A percentile compares a stretch with the other conserved stretches of the same genome.
phyloP scores from a whole-genome alignment of 2,329 filamentous ascomycete species.

The Ilyonectria destructans region DNA sequence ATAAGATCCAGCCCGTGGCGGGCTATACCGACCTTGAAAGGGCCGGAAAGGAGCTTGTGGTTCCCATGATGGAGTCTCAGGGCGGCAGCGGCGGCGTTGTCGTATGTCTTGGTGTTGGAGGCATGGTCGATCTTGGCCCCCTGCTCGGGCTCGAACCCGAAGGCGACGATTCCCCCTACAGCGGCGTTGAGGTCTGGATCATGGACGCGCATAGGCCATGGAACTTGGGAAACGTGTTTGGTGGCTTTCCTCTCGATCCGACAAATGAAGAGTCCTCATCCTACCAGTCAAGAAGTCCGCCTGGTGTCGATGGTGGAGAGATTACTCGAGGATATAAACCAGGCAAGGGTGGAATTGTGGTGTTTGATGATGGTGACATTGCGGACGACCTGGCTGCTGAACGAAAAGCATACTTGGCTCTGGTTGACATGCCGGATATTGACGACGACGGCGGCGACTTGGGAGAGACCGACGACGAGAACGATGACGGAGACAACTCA shows the following conservation, averaged over 20 bases:
- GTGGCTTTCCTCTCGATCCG: constrained; percentile 75
- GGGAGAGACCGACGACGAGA: constrained; percentile 72
- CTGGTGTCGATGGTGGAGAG: constrained; percentile 81
- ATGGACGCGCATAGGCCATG: constrained; percentile 93
- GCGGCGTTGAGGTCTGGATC: constrained; percentile 95
- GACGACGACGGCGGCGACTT: constrained; percentile 80
- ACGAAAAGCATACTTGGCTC: constrained; percentile 85
- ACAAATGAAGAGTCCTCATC: constrained; percentile 63
- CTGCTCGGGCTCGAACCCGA: constrained; percentile 80
- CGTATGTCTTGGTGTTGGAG: constrained; percentile 92
- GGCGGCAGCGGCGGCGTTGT: constrained; percentile 92
- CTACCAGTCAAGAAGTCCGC: constrained; percentile 68
- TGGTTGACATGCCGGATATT: constrained; percentile 92
- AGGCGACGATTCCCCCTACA: constrained; percentile 77
- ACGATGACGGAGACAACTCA: constrained; percentile 65
- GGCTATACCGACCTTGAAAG: constrained; percentile 92
- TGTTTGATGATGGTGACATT: constrained; percentile 97
- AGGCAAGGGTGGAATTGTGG: constrained; percentile 89
- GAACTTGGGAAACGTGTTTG: constrained; percentile 96
- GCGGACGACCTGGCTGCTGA: constrained; percentile 84
- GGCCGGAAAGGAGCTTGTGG: constrained; percentile 84
- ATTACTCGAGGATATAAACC: constrained; percentile 82
- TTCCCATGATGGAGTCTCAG: constrained; percentile 87
- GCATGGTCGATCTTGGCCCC: constrained; percentile 88
- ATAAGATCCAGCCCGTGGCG: constrained; percentile 96